Evolutionary conservation across 1,284 basidiomycete genomes (phyloP), one percentile per base, ranked within the genome.

Genomic region (Sporisorium graminicola): DNA sequence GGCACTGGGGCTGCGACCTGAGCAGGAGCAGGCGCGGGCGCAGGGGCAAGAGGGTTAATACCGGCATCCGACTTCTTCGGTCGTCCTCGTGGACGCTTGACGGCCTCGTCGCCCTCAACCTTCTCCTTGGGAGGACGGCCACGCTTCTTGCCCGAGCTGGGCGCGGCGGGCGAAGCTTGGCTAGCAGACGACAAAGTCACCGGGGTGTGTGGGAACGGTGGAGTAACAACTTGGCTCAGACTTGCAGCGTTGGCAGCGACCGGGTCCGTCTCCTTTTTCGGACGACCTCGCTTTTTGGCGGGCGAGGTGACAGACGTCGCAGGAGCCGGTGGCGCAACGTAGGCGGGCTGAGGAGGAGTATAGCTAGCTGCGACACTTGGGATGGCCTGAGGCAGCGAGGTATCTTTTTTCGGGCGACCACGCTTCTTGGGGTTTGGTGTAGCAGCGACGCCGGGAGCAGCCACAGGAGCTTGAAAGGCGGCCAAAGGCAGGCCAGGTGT

Each of bases 1-100:
- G 22, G n/a, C 16, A n/a, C n/a, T 20, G 12, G 2, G 8, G 35
- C 35, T 10, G 57, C 37, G 33, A 53, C 63, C 10, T 44, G 22
- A 4, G 53, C 54, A 6, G 62, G 40, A 5, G 26, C 37, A 8
- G 42, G 47, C 29, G 18, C 52, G 0, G 60, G 47, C 40, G 24
- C 52, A 2, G 60, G 33, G 20, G 51, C 33, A 20, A 59, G 22
- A 52, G 55, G 20, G 10, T 55, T 43, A 27, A 52, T 57, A 22
- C 35, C 72, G 9, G 44, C 63, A 26, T 61, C 63, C 29, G 54
- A 27, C 63, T 74, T 74, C 44, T 65, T 62, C 59, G 72, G 73
- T 24, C 73, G 73, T 26, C 73, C 73, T 16, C 73, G 66, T 24
- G 68, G 68, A 43, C 67, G 69, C 66, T 76, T 76, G 50, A n/a